Conservation (phyloP, 192 early-diverging fungal species). For the Linnemannia elongata region DNA sequence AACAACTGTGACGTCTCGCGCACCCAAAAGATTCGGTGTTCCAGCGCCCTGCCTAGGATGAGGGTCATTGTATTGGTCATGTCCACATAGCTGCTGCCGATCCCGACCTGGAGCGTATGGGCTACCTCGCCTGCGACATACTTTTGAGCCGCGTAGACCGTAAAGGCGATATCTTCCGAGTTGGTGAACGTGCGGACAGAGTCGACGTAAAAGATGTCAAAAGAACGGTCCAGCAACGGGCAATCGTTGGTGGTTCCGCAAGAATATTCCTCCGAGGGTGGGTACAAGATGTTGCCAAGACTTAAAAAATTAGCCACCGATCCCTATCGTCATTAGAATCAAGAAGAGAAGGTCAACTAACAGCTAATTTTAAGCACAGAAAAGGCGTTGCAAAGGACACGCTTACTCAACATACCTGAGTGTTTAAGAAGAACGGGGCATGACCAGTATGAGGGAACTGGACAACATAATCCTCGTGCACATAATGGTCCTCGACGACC, state of each 20-base stretch:
- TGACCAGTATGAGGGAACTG: background rate
- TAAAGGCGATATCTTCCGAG: background rate
- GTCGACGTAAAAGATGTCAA: background rate
- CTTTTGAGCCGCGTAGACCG: background rate
- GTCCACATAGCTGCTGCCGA: background rate
- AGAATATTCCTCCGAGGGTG: background rate
- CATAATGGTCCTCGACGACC: constrained; percentile 11
- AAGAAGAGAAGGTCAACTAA: too few species aligned
- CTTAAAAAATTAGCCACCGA: background rate
- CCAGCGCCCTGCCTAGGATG: background rate
- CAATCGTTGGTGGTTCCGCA: background rate
- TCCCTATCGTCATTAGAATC: background rate
- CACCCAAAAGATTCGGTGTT: background rate
- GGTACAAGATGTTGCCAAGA: background rate
- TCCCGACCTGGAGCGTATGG: background rate
- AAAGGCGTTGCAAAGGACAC: too few species aligned
- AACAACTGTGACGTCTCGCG: constrained; percentile 1
- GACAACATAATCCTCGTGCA: constrained; percentile 40
- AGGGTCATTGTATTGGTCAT: background rate
- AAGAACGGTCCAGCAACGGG: background rate
- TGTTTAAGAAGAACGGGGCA: background rate
- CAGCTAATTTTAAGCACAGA: too few species aligned
- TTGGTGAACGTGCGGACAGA: background rate
- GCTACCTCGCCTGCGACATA: background rate
- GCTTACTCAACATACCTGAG: background rate